Conservation (phyloP, 2,329 filamentous ascomycete genomes). For the Ophiognomonia clavigignenti-juglandacearum region DNA sequence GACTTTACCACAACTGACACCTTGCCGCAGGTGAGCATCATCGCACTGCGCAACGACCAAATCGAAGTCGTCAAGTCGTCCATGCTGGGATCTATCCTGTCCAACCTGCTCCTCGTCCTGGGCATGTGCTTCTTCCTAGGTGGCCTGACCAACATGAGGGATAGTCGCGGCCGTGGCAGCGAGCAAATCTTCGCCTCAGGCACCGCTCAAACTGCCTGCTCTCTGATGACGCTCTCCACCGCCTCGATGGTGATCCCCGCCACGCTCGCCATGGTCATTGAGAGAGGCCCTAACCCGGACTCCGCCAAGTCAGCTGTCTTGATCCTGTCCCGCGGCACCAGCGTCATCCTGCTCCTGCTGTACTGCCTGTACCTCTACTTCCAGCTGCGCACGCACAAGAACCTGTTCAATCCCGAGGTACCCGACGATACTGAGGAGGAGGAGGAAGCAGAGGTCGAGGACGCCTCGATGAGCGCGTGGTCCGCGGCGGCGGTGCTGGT, state of each 20-base stretch:
- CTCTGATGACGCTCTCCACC: constrained; percentile 69
- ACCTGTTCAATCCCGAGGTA: constrained; percentile 60
- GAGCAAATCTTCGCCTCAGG: constrained; percentile 73
- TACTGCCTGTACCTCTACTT: constrained; percentile 76
- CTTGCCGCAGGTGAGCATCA: constrained; percentile 72
- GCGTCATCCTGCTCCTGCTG: constrained; percentile 68
- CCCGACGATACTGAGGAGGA: constrained; percentile 23
- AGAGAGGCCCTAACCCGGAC: constrained; percentile 32
- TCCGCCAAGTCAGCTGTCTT: constrained; percentile 49
- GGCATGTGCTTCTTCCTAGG: constrained; percentile 77
- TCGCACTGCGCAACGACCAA: constrained; percentile 78
- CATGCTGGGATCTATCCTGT: constrained; percentile 94
- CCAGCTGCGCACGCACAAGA: constrained; percentile 70
- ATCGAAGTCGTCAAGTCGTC: constrained; percentile 96
- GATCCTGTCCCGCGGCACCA: constrained; percentile 68
- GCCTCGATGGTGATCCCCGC: constrained; percentile 77
- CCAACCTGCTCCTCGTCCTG: constrained; percentile 84
- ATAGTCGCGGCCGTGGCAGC: constrained; percentile 48
- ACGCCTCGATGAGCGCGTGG: constrained; percentile 54
- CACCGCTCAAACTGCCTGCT: constrained; percentile 72
- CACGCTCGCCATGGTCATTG: constrained; percentile 31
- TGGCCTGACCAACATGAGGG: constrained; percentile 58
- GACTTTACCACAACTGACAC: background rate
- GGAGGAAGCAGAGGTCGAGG: constrained; percentile 38
- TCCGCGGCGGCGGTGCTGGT: constrained; percentile 64